phyloP scores from a whole-genome alignment of 2,329 filamentous ascomycete genomes.

The Penicillium decumbens region DNA sequence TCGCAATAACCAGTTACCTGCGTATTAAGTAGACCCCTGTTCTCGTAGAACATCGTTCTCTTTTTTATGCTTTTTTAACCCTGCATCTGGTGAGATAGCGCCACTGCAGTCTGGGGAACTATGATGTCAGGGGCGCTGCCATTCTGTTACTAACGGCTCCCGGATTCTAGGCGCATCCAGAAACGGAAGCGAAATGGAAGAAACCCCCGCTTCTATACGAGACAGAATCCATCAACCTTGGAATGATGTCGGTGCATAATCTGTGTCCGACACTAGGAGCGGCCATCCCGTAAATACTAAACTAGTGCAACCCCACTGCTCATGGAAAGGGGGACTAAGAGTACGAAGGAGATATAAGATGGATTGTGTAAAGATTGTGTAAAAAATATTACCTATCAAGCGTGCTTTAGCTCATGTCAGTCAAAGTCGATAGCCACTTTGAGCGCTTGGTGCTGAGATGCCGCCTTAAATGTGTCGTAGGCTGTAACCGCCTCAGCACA shows the following conservation, averaged over 20 bases:
- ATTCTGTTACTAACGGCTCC: background rate
- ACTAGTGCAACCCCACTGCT: background rate
- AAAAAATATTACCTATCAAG: background rate
- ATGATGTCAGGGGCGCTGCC: slow-evolving; percentile 7
- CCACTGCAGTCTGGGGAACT: background rate
- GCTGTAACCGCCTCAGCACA: slow-evolving; percentile 10
- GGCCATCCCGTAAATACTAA: slow-evolving; percentile 1
- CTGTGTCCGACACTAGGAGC: background rate
- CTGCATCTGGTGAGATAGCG: background rate
- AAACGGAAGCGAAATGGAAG: too few relatives aligned
- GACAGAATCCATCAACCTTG: background rate
- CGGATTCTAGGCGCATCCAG: background rate
- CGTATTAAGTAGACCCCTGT: too few relatives aligned
- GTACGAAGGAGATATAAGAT: background rate
- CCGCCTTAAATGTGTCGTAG: slow-evolving; percentile 18
- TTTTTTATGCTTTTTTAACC: background rate
- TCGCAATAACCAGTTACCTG: background rate
- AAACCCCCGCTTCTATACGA: too few relatives aligned
- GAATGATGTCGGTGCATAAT: background rate
- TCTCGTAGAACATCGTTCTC: background rate
- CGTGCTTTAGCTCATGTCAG: background rate
- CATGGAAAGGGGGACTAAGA: background rate
- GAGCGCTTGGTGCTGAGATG: slow-evolving; percentile 15
- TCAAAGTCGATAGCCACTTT: slow-evolving; percentile 25
- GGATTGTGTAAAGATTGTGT: background rate